Percentiles rank a stretch among this genome's conserved stretches.
These are phyloP conservation scores for Solanum lycopersicoides DNA, from an alignment of 257 asterid species.

Conservation along the genomic window DNA sequence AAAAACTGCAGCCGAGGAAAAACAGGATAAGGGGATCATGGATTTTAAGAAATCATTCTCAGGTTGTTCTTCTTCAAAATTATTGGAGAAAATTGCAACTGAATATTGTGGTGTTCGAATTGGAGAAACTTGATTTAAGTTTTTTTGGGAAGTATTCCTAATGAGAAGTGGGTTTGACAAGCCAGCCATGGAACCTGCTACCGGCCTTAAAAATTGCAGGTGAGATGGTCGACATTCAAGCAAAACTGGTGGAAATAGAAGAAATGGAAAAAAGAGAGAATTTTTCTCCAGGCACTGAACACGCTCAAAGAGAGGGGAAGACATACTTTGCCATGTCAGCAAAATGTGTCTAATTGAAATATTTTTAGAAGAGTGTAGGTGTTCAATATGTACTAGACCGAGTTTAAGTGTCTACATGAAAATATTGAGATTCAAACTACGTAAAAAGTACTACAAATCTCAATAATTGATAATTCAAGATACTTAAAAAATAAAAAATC, in stretches of 20 bases:
- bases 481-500: background rate
- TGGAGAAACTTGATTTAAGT: background rate
- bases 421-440: background rate
- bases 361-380: background rate
- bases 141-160: background rate
- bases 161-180: background rate
- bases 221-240: background rate
- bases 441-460: background rate
- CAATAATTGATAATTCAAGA: background rate
- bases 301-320: background rate
- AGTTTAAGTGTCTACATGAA: background rate
- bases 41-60: background rate
- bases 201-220: background rate
- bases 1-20: background rate
- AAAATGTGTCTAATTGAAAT: background rate
- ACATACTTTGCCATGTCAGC: background rate
- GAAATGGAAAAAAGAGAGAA: background rate
- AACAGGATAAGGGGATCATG: constrained; percentile 7
- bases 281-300: background rate
- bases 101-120: background rate
- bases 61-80: background rate
- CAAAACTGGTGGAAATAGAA: background rate
- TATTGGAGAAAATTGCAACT: background rate
- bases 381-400: background rate
- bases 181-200: background rate